Base-by-base conservation (phyloP, 495 filamentous ascomycete species). In the Penicillium crystallinum region DNA sequence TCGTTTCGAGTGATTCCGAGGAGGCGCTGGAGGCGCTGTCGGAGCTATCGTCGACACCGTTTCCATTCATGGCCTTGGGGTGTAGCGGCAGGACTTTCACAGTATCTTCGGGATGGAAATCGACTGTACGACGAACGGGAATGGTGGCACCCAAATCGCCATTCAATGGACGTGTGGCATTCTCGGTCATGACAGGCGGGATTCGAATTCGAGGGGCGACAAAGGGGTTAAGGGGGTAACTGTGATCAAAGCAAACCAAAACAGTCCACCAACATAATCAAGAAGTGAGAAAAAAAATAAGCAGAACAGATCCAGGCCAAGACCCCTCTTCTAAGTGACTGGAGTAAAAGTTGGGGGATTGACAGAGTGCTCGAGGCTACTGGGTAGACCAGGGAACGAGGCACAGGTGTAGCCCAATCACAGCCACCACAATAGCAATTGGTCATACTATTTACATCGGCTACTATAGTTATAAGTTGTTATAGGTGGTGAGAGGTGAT, bases 21-120 rank as follows among this genome's bases (percentile, higher is more conserved):
- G 64, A 59, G 41, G 64, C 58, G 18, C 63, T 59, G 36, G 69
- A 59, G 43, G 53, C 37, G 23, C 48, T 38, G 40, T 61, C 60
- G 50, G 63, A 61, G 52, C 53, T 54, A 18, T 53, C 52, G 21
- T 57, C 52, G 30, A 47, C 29, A 1, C 56, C 58, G 50, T 55
- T 52, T 27, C 56, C 58, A 33, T 63, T 54, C 11, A 46, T 41
- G 12, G 29, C 29, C 18, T 18, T 41, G 6, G 19, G 17, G 14
- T 33, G 36, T 3, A 38, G 5, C 18, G 48, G 27, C 12, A 41
- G 8, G 18, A 23, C 36, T 31, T 56, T 56, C 30, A 53, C 47
- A 2, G 40, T 17, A 25, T 35, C 18, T 31, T 41, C 37, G 11
- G 47, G 36, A 8, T 38, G 22, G 23, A 46, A 38, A 6, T 53